Evolutionary conservation across 169 alveolate species (phyloP), one percentile per base, ranked within the genome.

Genomic region (Cryptosporidium felis): DNA sequence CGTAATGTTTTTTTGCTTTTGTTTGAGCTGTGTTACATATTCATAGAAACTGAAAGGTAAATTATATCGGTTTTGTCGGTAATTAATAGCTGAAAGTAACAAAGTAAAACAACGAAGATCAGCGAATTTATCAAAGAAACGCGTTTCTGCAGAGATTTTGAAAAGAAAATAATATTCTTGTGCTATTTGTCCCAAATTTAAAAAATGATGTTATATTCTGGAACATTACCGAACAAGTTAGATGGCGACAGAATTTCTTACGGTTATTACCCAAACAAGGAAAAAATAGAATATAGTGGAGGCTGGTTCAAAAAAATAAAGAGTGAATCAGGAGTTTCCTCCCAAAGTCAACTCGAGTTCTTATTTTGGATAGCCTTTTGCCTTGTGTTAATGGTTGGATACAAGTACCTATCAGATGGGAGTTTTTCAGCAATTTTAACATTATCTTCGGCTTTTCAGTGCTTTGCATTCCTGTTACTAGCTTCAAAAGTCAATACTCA

Each of bases 381-480:
- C 5, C 18, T 74, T 53, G n/a, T 74, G 18, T 18, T 74, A 34
- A 36, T 74, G 45, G 85, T 74, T 12, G 85, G 85, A n/a, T 74
- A 74, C 41, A 74, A 74, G 44, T 74, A 74, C 42, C 61, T 74
- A 14, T 74, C 85, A 3, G 85, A 74, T 53, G 85, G 85, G 23
- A 74, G 85, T 56, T 74, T 74, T 53, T 74, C 85, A 1, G 85
- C 85, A 53, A 74, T 74, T 53, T 56, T 74, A 18, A 74, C 85
- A 53, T 38, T 74, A 5, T 74, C 85, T 23, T 74, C 85, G 21
- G 67, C 85, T 18, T 74, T 74, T 38, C 85, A 74, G n/a, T 74
- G 85, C 28, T 74, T 74, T 53, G 85, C 85, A 74, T 74, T 74
- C 41, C 44, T 74, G n/a, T 49, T 74, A 53, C 32, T 74, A 40